A percentile compares a stretch with the other conserved stretches of the same genome.
These are phyloP conservation scores for Croton setiger DNA, from an alignment of 441 rosid species.

Conservation along the genomic window DNA sequence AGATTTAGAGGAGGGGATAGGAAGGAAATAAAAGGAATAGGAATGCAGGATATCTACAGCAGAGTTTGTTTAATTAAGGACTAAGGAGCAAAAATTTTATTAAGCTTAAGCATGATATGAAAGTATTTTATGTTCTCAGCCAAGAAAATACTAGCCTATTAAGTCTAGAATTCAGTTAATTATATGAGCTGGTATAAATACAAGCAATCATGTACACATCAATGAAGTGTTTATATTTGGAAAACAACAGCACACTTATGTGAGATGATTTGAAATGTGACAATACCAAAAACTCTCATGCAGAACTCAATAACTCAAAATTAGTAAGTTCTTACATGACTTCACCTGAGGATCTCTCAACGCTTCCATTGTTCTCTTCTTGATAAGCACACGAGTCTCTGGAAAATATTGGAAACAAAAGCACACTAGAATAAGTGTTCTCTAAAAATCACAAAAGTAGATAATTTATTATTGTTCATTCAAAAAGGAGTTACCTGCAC, in stretches of 20 bases:
- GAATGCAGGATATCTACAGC: neutral
- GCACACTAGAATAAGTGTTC: constrained; percentile 17
- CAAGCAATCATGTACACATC: constrained; percentile 4
- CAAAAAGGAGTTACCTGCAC: constrained; percentile 47
- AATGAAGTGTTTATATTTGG: constrained; percentile 1
- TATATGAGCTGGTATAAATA: constrained; percentile 8
- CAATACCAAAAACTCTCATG: constrained; percentile 18
- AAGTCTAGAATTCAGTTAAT: neutral
- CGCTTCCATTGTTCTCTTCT: constrained; percentile 74
- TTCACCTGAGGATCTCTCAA: constrained; percentile 92
- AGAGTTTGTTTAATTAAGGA: neutral
- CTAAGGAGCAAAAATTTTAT: neutral
- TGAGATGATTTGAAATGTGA: neutral
- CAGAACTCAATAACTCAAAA: constrained; percentile 23
- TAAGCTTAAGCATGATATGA: constrained; percentile 2
- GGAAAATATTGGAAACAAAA: constrained; percentile 14
- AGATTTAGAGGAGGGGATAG: neutral
- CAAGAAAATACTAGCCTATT: neutral
- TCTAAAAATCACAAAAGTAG: neutral
- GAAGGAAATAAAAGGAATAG: too few species aligned
- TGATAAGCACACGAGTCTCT: constrained; percentile 76
- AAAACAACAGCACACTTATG: constrained; percentile 1
- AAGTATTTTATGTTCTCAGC: neutral
- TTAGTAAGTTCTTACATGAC: constrained; percentile 62
- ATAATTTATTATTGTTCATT: constrained; percentile 6